A percentile compares a stretch with the other conserved stretches of the same genome.
Conservation (phyloP, 2,329 filamentous ascomycete genomes). For the Arthrobotrys iridis region DNA sequence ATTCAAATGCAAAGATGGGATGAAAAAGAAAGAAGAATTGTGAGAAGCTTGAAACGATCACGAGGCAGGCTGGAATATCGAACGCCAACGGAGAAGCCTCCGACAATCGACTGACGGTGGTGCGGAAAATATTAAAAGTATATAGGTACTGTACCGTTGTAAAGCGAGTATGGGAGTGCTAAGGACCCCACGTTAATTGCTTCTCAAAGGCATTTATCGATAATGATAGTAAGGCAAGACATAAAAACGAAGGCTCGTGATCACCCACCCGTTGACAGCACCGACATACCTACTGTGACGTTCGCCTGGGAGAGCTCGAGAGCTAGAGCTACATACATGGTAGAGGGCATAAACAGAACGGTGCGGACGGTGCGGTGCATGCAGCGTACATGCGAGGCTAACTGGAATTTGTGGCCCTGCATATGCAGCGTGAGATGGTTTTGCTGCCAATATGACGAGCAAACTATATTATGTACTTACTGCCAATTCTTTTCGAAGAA, state of each 20-base stretch:
- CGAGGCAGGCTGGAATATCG: not conserved
- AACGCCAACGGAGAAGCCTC: too few relatives aligned
- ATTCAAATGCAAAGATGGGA: too few relatives aligned
- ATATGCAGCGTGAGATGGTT: slow-evolving; percentile 53
- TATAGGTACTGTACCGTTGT: too few relatives aligned
- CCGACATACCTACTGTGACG: too few relatives aligned
- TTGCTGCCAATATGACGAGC: too few relatives aligned
- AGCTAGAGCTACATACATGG: too few relatives aligned
- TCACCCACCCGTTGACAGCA: not conserved
- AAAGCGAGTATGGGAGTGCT: too few relatives aligned
- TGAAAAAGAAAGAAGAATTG: too few relatives aligned
- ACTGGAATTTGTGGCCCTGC: slow-evolving; percentile 15
- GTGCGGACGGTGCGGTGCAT: too few relatives aligned
- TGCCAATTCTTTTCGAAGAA: not conserved
- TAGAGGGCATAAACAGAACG: too few relatives aligned
- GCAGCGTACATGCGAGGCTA: slow-evolving; percentile 1
- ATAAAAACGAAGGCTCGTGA: not conserved
- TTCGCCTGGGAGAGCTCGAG: not conserved
- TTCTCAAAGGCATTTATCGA: slow-evolving; percentile 3
- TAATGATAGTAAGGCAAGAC: too few relatives aligned
- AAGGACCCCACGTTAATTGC: slow-evolving; percentile 20
- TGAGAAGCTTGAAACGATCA: not conserved
- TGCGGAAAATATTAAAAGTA: not conserved
- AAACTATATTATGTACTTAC: not conserved
- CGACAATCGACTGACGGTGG: slow-evolving; percentile 12